Base-by-base conservation (phyloP, 306 rosid genomes). In the Notholithocarpus densiflorus region DNA sequence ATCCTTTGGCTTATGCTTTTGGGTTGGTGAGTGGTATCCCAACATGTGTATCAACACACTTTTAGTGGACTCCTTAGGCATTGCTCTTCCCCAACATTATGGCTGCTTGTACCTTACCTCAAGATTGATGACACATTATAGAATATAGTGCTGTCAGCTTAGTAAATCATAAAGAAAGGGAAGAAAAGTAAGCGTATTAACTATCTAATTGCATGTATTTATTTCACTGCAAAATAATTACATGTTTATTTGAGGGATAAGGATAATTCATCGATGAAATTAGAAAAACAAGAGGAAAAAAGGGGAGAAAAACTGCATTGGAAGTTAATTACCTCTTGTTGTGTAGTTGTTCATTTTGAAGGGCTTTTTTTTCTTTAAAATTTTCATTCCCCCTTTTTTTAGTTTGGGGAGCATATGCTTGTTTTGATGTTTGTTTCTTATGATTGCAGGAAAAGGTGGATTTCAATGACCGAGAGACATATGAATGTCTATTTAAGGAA, bases 401-500 rank as follows among this genome's bases (percentile, higher is more conserved):
- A 11, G 53, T 48, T 3, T 2, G 53, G 75, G 61, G 57, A 59
- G 56, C 32, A 56, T 32, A 40, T 68, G 69, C 60, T 32, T 76
- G 19, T 72, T 53, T 19, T 27, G 23, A 52, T 68, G 71, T 26
- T 77, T 80, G 15, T 76, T 77, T 13, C 52, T 77, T 48, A 12
- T 48, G 4, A 48, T 32, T 85, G 81, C 84, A 93, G 97, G 87
- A 77, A 34, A 74, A 54, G 34, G 78, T 91, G 77, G 86, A 65
- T 66, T 83, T 91, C 64, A 52, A 69, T 72, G 95, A 90, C 23
- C 81, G 77, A 57, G 90, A 89, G 56, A 86, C 97, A 34, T 77
- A 78, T 10, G 97, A 93, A 82, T 71, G 87, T 78, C 83, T 91
- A 5, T 91, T 93, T 86, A 91, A 90, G 85, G 91, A 86, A 78